A percentile compares a stretch with the other conserved stretches of the same genome.
Evolutionary conservation across 208 protist genomes (phyloP).

Genomic region (Acanthamoeba royreba): DNA sequence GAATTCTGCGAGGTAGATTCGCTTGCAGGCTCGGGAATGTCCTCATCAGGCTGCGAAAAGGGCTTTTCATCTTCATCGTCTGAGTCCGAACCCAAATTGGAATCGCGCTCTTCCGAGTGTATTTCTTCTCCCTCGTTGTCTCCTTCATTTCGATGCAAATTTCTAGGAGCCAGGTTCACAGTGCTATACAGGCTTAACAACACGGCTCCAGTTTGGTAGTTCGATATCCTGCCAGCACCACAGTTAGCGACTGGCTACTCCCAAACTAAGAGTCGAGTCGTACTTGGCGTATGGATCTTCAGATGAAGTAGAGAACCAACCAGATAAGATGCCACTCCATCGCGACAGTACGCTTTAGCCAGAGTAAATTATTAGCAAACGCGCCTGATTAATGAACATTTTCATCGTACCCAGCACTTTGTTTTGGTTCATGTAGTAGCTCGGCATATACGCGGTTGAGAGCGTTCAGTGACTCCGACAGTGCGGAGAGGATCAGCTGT

Average conservation of each 20-base stretch:
- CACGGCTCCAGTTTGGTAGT: constrained; percentile 15
- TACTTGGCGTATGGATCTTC: constrained; percentile 7
- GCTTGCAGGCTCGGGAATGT: no score
- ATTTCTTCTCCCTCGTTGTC: no score
- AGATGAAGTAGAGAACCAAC: not conserved
- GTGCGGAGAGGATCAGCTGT: not conserved
- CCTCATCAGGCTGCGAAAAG: no score
- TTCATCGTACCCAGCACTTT: no score
- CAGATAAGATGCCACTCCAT: not conserved
- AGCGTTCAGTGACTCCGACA: not conserved
- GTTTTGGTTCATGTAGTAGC: not conserved
- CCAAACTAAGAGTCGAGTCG: not conserved
- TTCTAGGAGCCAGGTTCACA: constrained; percentile 39
- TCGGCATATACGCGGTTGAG: not conserved
- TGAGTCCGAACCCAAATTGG: no score
- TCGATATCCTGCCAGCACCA: not conserved
- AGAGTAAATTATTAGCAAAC: no score
- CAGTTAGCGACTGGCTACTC: not conserved
- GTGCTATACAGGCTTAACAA: constrained; percentile 49
- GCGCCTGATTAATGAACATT: no score
- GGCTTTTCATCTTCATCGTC: no score
- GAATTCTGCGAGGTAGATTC: no score
- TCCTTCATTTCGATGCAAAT: not conserved
- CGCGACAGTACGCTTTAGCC: not conserved
- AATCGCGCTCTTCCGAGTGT: no score